Conservation (phyloP, 2,329 filamentous ascomycete genomes). For the Paraphoma sp. region DNA sequence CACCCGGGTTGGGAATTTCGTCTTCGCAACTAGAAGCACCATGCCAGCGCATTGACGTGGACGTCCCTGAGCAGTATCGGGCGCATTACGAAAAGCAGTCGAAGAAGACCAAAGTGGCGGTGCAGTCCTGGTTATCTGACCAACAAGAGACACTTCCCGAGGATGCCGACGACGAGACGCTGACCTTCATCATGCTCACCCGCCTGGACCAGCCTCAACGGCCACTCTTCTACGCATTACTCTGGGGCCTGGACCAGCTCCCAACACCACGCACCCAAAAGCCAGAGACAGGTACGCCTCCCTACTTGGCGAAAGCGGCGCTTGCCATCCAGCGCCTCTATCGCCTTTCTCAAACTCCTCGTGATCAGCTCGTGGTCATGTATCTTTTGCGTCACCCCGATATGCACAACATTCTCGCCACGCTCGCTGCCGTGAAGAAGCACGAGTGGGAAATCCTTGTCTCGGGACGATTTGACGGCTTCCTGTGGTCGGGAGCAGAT, state of each 20-base stretch:
- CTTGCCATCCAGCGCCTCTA: slow-evolving; percentile 86
- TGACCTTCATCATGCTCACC: slow-evolving; percentile 92
- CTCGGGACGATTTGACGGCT: slow-evolving; percentile 93
- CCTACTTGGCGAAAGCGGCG: slow-evolving; percentile 76
- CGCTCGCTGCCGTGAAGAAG: slow-evolving; percentile 83
- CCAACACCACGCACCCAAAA: slow-evolving; percentile 70
- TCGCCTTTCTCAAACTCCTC: slow-evolving; percentile 72
- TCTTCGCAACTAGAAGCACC: slow-evolving; percentile 58
- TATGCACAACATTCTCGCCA: slow-evolving; percentile 85
- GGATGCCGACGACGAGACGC: slow-evolving; percentile 91
- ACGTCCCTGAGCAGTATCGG: slow-evolving; percentile 90
- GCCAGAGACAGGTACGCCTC: slow-evolving; percentile 66
- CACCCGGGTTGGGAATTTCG: slow-evolving; percentile 64
- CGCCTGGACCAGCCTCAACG: slow-evolving; percentile 78
- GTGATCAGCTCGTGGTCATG: slow-evolving; percentile 84
- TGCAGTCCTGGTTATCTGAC: slow-evolving; percentile 86
- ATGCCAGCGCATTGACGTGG: slow-evolving; percentile 85
- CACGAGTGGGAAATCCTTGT: slow-evolving; percentile 97
- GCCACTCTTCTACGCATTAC: slow-evolving; percentile 80
- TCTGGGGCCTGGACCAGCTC: slow-evolving; percentile 65
- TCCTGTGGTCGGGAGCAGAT: slow-evolving; percentile 91
- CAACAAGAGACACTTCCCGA: slow-evolving; percentile 81
- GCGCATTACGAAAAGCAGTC: slow-evolving; percentile 92
- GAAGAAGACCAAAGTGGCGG: slow-evolving; percentile 88
- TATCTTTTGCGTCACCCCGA: slow-evolving; percentile 83